Percentiles rank a stretch among this genome's conserved stretches.
These are phyloP conservation scores for Neofusicoccum umdonicola DNA, from an alignment of 2,329 filamentous ascomycete genomes.

Conservation along the genomic window DNA sequence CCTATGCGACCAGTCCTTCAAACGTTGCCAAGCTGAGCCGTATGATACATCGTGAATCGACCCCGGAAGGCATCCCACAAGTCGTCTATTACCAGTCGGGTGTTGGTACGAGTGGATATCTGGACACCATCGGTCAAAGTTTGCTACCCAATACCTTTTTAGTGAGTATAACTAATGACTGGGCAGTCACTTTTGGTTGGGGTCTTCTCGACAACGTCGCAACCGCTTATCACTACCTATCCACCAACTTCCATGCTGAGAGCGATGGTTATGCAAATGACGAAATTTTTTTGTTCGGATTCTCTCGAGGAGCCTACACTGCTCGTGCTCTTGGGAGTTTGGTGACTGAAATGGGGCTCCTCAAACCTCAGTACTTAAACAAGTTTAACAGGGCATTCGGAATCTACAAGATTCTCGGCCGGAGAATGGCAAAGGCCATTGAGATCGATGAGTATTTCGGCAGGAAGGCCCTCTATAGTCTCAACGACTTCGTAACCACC, in stretches of 20 bases:
- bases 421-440: no score
- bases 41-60: slow-evolving; percentile 48
- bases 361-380: slow-evolving; percentile 45
- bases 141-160: no score
- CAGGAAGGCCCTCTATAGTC: no score
- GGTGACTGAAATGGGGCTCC: slow-evolving; percentile 47
- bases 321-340: slow-evolving; percentile 22
- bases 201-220: slow-evolving; percentile 49
- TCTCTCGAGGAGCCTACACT: no score
- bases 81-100: slow-evolving; percentile 53
- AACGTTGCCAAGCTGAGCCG: slow-evolving; percentile 51
- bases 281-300: no score
- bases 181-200: slow-evolving; percentile 21
- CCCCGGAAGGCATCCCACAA: slow-evolving; percentile 44
- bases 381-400: slow-evolving; percentile 44
- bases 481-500: no score
- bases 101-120: slow-evolving; percentile 36
- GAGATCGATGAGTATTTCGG: no score
- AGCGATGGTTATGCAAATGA: no score
- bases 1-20: slow-evolving; percentile 37
- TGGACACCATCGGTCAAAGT: no score
- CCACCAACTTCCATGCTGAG: slow-evolving; percentile 49
- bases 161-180: no score
- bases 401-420: slow-evolving; percentile 16
- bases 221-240: slow-evolving; percentile 50